Conservation (phyloP, 306 rosid genomes). For the Corylus avellana region DNA sequence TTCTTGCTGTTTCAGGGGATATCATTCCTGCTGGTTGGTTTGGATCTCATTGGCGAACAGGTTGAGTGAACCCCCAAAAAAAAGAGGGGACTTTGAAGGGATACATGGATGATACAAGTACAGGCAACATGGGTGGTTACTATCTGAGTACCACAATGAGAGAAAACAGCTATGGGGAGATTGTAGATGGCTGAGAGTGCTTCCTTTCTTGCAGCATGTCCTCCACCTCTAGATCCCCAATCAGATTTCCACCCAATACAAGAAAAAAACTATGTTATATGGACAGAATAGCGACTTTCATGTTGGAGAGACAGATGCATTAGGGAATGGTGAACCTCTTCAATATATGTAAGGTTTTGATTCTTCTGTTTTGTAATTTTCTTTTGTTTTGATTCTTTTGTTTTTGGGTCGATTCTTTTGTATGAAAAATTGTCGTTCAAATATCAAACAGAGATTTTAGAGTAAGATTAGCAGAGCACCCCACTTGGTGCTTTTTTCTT, state of each 20-base stretch:
- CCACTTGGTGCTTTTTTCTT: constrained; percentile 9
- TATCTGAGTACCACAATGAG: neutral
- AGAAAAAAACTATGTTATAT: constrained; percentile 14
- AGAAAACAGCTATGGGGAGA: constrained; percentile 3
- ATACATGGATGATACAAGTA: neutral
- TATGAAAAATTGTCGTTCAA: constrained; percentile 51
- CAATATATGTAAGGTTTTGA: constrained; percentile 32
- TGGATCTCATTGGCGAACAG: constrained; percentile 90
- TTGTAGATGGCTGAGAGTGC: constrained; percentile 25
- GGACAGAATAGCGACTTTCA: constrained; percentile 18
- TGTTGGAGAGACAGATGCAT: constrained; percentile 13
- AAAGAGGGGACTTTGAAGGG: constrained; percentile 2
- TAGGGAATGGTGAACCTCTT: constrained; percentile 25
- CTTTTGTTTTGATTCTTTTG: constrained; percentile 38
- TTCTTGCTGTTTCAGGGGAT: constrained; percentile 90
- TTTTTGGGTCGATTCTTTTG: constrained; percentile 67
- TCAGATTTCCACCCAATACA: constrained; percentile 24
- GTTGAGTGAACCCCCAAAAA: constrained; percentile 45
- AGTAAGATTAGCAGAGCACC: constrained; percentile 14
- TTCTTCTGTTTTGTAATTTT: constrained; percentile 38
- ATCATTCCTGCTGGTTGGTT: constrained; percentile 84
- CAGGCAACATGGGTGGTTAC: constrained; percentile 9
- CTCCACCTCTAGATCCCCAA: constrained; percentile 16
- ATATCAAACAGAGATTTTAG: constrained; percentile 26
- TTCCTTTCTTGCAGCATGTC: constrained; percentile 13